phyloP scores from a whole-genome alignment of 2,329 filamentous ascomycete genomes.

The Diaporthe capsici region DNA sequence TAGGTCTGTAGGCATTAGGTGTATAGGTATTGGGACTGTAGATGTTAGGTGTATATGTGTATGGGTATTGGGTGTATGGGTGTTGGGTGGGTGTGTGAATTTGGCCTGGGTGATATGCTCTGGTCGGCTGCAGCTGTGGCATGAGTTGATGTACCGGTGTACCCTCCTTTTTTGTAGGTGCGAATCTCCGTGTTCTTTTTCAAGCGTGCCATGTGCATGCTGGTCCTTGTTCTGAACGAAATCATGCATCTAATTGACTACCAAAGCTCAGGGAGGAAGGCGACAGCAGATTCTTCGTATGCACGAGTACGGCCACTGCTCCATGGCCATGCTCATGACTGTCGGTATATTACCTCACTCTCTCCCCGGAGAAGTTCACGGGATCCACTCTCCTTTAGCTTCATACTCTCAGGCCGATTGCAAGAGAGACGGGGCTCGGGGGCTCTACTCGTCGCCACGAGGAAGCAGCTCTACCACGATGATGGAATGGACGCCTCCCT shows the following conservation, averaged over 20 bases:
- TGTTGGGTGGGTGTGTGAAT: no score
- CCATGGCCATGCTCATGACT: neutral
- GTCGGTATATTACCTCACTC: neutral
- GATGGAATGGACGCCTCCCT: neutral
- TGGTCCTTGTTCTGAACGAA: no score
- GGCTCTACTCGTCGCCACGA: neutral
- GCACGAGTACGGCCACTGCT: neutral
- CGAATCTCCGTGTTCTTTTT: no score
- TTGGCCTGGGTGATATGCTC: no score
- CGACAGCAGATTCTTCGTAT: neutral
- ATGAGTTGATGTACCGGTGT: no score
- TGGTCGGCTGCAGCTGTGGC: no score
- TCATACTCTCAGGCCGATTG: neutral
- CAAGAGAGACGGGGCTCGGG: neutral
- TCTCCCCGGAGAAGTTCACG: neutral
- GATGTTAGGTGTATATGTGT: no score
- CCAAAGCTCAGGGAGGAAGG: neutral
- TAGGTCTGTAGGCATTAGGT: no score
- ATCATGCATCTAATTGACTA: neutral
- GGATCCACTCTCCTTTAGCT: neutral
- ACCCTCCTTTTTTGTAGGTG: no score
- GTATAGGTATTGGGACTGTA: no score
- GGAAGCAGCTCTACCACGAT: conserved; percentile 21
- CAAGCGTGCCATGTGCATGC: no score
- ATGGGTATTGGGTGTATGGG: no score